phyloP scores from a whole-genome alignment of 2,329 filamentous ascomycete species.

The Colletotrichum echinochloae region DNA sequence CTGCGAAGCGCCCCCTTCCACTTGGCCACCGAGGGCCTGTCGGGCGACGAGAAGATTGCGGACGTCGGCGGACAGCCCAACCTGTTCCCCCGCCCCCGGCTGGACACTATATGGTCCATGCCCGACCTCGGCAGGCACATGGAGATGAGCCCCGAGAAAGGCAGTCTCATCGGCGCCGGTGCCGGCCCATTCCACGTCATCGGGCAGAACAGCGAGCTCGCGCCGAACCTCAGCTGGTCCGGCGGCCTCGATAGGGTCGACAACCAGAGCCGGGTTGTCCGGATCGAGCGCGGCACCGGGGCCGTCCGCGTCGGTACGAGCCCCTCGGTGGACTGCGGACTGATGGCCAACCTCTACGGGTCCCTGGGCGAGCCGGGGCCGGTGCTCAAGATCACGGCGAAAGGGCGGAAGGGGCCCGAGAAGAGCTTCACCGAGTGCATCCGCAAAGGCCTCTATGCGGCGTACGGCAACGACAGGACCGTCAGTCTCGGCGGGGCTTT shows the following conservation, averaged over 20 bases:
- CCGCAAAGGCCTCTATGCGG: conserved; percentile 45
- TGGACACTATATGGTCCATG: conserved; percentile 51
- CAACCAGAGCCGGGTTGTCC: conserved; percentile 48
- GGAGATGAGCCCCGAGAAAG: conserved; percentile 49
- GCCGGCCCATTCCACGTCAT: conserved; percentile 57
- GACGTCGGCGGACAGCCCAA: conserved; percentile 59
- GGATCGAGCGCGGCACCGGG: conserved; percentile 43
- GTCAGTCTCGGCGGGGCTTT: conserved; percentile 57
- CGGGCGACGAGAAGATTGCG: conserved; percentile 53
- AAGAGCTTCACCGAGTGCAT: conserved; percentile 52
- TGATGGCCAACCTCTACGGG: conserved; percentile 59
- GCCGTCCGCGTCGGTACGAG: conserved; percentile 43
- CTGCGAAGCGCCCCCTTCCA: conserved; percentile 52
- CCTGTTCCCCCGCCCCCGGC: conserved; percentile 51
- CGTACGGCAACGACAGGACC: conserved; percentile 49
- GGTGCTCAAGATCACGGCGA: conserved; percentile 52
- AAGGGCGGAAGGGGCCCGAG: conserved; percentile 43
- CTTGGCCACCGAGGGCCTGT: conserved; percentile 54
- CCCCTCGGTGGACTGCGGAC: conserved; percentile 49
- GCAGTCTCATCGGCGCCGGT: conserved; percentile 55
- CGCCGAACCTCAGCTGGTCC: conserved; percentile 52
- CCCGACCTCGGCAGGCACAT: conserved; percentile 49
- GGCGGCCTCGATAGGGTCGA: conserved; percentile 41
- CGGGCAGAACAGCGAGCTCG: conserved; percentile 57
- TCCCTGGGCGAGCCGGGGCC: conserved; percentile 50